These are phyloP conservation scores for Trichoderma lentiforme DNA, from an alignment of 2,329 filamentous ascomycete genomes.

Conservation along the genomic window DNA sequence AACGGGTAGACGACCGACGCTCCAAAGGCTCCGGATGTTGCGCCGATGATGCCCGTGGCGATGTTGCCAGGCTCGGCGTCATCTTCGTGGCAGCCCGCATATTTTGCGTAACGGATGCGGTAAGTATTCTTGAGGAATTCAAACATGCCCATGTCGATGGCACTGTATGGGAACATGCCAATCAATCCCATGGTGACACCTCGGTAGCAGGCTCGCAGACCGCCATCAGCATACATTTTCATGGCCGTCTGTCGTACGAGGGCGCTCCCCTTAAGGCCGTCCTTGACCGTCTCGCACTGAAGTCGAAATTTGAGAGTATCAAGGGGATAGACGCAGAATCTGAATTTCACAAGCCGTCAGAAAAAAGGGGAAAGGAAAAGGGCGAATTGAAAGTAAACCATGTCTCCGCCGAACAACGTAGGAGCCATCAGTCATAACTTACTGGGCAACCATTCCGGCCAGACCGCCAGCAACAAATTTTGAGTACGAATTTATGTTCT, in stretches of 20 bases:
- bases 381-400: not conserved
- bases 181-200: slow-evolving; percentile 90
- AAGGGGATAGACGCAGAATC: slow-evolving; percentile 89
- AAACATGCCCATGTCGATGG: slow-evolving; percentile 93
- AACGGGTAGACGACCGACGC: slow-evolving; percentile 93
- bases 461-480: slow-evolving; percentile 89
- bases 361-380: not conserved
- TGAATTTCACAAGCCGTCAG: slow-evolving; percentile 33
- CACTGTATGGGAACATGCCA: slow-evolving; percentile 97
- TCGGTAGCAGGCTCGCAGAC: slow-evolving; percentile 76
- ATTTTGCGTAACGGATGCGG: slow-evolving; percentile 65
- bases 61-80: slow-evolving; percentile 80
- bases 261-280: slow-evolving; percentile 76
- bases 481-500: slow-evolving; percentile 74
- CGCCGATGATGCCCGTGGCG: slow-evolving; percentile 82
- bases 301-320: slow-evolving; percentile 80
- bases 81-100: slow-evolving; percentile 72
- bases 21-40: slow-evolving; percentile 85
- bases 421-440: slow-evolving; percentile 17
- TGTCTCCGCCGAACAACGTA: not conserved
- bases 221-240: slow-evolving; percentile 81
- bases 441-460: slow-evolving; percentile 93
- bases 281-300: slow-evolving; percentile 90
- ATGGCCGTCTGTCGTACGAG: slow-evolving; percentile 78
- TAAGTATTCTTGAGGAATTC: slow-evolving; percentile 83